Evolutionary conservation across 2,329 filamentous ascomycete species (phyloP).

Genomic region (Curvularia hawaiiensis): DNA sequence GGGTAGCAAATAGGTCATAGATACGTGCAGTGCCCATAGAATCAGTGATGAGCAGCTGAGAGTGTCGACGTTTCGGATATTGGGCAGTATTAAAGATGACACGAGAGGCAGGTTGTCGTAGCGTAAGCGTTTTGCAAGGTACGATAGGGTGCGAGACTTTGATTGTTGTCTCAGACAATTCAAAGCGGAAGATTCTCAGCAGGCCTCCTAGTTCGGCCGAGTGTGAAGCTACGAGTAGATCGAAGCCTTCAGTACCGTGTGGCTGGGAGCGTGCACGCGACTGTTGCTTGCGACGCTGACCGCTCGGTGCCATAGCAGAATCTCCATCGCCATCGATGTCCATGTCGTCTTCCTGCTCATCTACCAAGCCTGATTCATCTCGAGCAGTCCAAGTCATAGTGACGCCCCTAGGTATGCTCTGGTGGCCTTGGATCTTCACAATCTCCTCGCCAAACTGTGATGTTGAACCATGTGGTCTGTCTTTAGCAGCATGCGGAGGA

Average conservation of each 20-base stretch:
- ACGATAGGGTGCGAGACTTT: conserved; percentile 46
- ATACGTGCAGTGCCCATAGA: conserved; percentile 61
- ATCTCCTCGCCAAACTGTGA: conserved; percentile 53
- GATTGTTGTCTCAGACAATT: conserved; percentile 43
- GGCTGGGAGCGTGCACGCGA: conserved; percentile 28
- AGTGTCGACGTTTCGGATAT: conserved; percentile 59
- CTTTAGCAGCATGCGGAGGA: conserved; percentile 51
- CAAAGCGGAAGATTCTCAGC: conserved; percentile 50
- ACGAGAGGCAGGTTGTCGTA: conserved; percentile 56
- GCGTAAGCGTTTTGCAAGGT: conserved; percentile 54
- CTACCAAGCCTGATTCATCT: conserved; percentile 22
- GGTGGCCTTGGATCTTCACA: conserved; percentile 56
- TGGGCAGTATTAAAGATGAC: conserved; percentile 61
- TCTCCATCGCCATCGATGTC: conserved; percentile 41
- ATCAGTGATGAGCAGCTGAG: conserved; percentile 61
- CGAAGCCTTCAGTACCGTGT: conserved; percentile 39
- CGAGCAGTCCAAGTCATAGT: conserved; percentile 58
- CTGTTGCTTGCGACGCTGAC: conserved; percentile 29
- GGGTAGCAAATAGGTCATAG: conserved; percentile 58
- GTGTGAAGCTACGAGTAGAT: conserved; percentile 50
- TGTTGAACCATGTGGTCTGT: conserved; percentile 25
- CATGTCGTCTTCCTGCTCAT: conserved; percentile 42
- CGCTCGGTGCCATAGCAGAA: conserved; percentile 21
- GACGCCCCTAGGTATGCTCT: conserved; percentile 57
- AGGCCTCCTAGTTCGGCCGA: conserved; percentile 48